Percentiles rank a stretch among this genome's conserved stretches.
Conservation (phyloP, 768 basidiomycete species). For the Rhodotorula babjevae region DNA sequence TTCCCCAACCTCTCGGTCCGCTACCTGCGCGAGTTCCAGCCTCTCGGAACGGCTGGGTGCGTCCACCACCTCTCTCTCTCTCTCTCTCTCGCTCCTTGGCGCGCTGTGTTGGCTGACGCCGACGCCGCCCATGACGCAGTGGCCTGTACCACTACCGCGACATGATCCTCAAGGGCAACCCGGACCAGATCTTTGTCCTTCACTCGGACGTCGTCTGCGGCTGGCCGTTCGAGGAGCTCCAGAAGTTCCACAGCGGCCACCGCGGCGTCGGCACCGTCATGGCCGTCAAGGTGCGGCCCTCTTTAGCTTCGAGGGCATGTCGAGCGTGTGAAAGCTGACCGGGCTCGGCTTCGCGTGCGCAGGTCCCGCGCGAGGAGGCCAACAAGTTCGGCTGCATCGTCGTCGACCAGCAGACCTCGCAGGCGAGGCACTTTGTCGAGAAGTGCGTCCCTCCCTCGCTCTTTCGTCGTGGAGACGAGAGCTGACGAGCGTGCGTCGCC, state of each 20-base stretch:
- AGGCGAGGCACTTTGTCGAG: constrained; percentile 46
- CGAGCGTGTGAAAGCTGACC: not conserved
- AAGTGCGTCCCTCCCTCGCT: constrained; percentile 34
- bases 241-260: constrained; percentile 48
- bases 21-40: constrained; percentile 51
- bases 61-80: constrained; percentile 20
- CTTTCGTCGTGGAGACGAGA: too few species aligned
- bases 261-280: constrained; percentile 51
- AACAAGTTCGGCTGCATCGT: constrained; percentile 51
- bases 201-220: constrained; percentile 52
- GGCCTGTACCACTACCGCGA: constrained; percentile 46
- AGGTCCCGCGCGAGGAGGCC: constrained; percentile 49
- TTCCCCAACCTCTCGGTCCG: constrained; percentile 50
- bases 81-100: too few species aligned
- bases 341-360: not conserved
- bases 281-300: constrained; percentile 47
- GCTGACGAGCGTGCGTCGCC: too few species aligned
- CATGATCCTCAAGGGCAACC: constrained; percentile 47
- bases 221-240: constrained; percentile 47
- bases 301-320: not conserved
- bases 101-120: too few species aligned
- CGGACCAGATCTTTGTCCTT: constrained; percentile 50
- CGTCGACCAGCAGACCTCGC: constrained; percentile 45
- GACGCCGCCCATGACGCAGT: too few species aligned
- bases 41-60: constrained; percentile 50